Base-by-base conservation (phyloP, 305 asterid genomes). In the Fraxinus floribunda region DNA sequence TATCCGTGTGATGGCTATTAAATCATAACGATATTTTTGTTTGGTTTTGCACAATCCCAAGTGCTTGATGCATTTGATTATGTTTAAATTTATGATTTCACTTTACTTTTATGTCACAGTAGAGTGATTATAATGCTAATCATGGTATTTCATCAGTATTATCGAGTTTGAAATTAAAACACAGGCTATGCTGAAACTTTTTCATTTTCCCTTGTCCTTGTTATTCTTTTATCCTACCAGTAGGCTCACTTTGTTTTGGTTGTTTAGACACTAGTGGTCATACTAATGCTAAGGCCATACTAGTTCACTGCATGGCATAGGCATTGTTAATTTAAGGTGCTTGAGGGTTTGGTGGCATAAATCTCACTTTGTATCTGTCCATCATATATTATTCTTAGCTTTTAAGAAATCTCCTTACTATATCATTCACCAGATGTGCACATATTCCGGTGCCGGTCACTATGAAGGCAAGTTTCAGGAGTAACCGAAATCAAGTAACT, bases 391-490 rank as follows among this genome's bases (percentile, higher is more conserved):
- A 60, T 60, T 22, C 32, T 18, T 57, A 57, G 11, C 3, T 57
- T 57, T 18, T 18, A 6, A 57, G 68, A 18, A 57, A 57, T 57
- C 29, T 60, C 71, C 71, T 20, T 60, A 0, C 32, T 20, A 3
- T 60, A 60, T 60, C 32, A 22, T 60, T 60, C 71, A 60, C 29
- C 16, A 7, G 71, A 60, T 60, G 71, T 60, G 32, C 71, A 22
- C 71, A 22, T 20, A 20, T 60, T 20, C 71, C 15, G 4, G 71
- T 60, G 32, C 71, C 16, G 18, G 76, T 79, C 79, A 41, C 57
- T 66, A 30, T 78, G 80, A 44, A 75, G 57, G 35, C 75, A 72
- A 60, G 30, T 62, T 70, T 72, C 44, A 49, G 74, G 30, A 22
- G 41, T 44, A 46, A 77, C 73, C 70, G 9, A 72, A 60, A 60